Percentiles rank a stretch among this genome's conserved stretches.
Conservation (phyloP, 768 basidiomycete species). For the Mycena vulgaris region DNA sequence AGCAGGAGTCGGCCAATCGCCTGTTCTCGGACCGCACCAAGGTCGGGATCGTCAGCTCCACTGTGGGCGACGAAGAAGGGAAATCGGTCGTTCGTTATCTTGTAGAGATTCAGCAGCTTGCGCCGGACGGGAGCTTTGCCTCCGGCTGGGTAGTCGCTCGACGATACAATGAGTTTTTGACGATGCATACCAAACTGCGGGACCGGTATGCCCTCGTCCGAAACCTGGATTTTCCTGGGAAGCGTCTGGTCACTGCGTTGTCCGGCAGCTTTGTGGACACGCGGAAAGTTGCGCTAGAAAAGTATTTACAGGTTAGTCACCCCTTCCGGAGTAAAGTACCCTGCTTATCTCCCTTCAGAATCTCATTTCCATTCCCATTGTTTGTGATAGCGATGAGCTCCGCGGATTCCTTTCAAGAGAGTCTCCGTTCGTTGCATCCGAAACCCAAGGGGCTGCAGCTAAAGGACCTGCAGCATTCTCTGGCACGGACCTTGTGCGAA, state of each 20-base stretch:
- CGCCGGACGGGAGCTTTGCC: constrained; percentile 80
- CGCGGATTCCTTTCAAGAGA: constrained; percentile 90
- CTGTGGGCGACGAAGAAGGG: constrained; percentile 86
- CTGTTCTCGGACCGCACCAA: constrained; percentile 87
- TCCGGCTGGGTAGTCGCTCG: constrained; percentile 96
- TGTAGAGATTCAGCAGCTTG: constrained; percentile 91
- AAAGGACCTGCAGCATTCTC: constrained; percentile 69
- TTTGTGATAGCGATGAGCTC: constrained; percentile 88
- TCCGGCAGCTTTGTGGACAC: constrained; percentile 92
- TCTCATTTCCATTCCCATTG: constrained; percentile 78
- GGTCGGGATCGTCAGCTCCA: constrained; percentile 88
- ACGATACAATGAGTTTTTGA: constrained; percentile 95
- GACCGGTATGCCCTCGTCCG: constrained; percentile 80
- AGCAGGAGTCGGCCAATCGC: constrained; percentile 93
- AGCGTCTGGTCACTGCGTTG: constrained; percentile 90
- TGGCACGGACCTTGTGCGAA: constrained; percentile 84
- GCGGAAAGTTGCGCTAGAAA: constrained; percentile 84
- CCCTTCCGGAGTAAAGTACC: not conserved
- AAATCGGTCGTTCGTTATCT: constrained; percentile 94
- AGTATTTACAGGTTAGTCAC: constrained; percentile 86
- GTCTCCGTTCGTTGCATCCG: constrained; percentile 83
- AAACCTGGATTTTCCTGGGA: constrained; percentile 91
- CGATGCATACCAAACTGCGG: constrained; percentile 87
- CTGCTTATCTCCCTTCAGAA: constrained; percentile 59
- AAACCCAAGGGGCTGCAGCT: constrained; percentile 49